Evolutionary conservation across 345 rosid genomes (phyloP).

Genomic region (Streptanthus diversifolius): DNA sequence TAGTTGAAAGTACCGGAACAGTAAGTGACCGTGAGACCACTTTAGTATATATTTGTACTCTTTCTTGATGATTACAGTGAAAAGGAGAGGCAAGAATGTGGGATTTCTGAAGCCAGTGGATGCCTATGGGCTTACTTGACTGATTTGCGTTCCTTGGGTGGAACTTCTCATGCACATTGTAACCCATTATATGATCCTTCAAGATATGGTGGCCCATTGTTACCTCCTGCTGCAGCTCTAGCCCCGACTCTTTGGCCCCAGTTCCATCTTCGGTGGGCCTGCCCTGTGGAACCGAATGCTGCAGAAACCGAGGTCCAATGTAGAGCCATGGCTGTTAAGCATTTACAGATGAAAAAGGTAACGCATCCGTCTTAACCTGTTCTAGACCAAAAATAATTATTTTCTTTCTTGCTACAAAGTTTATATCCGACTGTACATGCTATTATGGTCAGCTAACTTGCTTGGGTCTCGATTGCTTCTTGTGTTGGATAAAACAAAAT

Average conservation of each 20-base stretch:
- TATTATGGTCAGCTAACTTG: background rate
- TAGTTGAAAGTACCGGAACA: background rate
- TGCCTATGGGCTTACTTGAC: slow-evolving; percentile 87
- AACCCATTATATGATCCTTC: slow-evolving; percentile 73
- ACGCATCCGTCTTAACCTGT: slow-evolving; percentile 1
- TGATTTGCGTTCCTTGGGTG: slow-evolving; percentile 59
- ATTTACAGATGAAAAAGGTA: slow-evolving; percentile 76
- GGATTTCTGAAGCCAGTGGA: slow-evolving; percentile 65
- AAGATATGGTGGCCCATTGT: slow-evolving; percentile 52
- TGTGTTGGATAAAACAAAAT: background rate
- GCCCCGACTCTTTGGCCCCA: slow-evolving; percentile 98
- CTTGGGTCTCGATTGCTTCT: slow-evolving; percentile 2
- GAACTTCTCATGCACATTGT: slow-evolving; percentile 66
- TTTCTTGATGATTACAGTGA: slow-evolving; percentile 54
- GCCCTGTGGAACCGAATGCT: slow-evolving; percentile 74
- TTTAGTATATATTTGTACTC: background rate
- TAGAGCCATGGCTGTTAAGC: slow-evolving; percentile 55
- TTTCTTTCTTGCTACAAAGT: background rate
- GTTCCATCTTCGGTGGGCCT: slow-evolving; percentile 98
- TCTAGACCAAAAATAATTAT: background rate
- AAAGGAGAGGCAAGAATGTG: slow-evolving; percentile 75
- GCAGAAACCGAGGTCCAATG: slow-evolving; percentile 70
- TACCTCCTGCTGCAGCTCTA: slow-evolving; percentile 96
- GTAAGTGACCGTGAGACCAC: background rate
- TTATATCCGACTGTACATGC: background rate